Evolutionary conservation across 768 basidiomycete species (phyloP).

Genomic region (Boletales sp.): DNA sequence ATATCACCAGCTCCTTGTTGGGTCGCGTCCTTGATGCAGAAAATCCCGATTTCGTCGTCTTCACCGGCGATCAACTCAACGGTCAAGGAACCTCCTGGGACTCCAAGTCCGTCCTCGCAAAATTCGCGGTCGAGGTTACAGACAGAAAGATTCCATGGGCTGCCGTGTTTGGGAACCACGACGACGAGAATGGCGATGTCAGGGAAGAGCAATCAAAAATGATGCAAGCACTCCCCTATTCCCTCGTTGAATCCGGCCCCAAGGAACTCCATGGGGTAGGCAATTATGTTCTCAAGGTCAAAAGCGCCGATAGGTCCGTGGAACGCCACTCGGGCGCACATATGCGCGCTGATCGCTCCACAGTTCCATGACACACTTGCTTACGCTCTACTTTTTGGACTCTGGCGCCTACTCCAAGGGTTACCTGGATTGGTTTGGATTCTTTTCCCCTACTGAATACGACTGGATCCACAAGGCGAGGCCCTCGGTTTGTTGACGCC

Average conservation of each 20-base stretch:
- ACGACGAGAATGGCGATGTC: slow-evolving; percentile 63
- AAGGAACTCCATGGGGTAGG: slow-evolving; percentile 84
- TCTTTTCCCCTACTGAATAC: slow-evolving; percentile 67
- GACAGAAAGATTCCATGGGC: slow-evolving; percentile 84
- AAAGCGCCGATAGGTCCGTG: slow-evolving; percentile 79
- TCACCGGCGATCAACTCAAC: slow-evolving; percentile 91
- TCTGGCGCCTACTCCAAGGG: slow-evolving; percentile 75
- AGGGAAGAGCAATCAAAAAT: slow-evolving; percentile 65
- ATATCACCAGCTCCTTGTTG: slow-evolving; percentile 73
- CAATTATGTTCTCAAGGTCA: slow-evolving; percentile 86
- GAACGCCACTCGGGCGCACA: not conserved
- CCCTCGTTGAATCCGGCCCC: slow-evolving; percentile 76
- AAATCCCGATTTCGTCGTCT: slow-evolving; percentile 88
- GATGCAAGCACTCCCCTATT: slow-evolving; percentile 83
- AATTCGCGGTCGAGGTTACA: slow-evolving; percentile 77
- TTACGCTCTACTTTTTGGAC: slow-evolving; percentile 90
- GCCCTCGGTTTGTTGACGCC: not conserved
- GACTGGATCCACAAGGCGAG: slow-evolving; percentile 78
- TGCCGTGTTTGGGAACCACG: slow-evolving; percentile 93
- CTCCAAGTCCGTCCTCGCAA: slow-evolving; percentile 80
- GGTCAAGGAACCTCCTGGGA: slow-evolving; percentile 92
- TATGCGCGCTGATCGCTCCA: slow-evolving; percentile 5
- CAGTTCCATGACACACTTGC: slow-evolving; percentile 83
- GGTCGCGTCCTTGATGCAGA: slow-evolving; percentile 69
- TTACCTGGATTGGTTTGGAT: slow-evolving; percentile 53